Evolutionary conservation across 352 stramenopile species (phyloP), one percentile per base, ranked within the genome.

Genomic region (Phytophthora fragariaefolia): DNA sequence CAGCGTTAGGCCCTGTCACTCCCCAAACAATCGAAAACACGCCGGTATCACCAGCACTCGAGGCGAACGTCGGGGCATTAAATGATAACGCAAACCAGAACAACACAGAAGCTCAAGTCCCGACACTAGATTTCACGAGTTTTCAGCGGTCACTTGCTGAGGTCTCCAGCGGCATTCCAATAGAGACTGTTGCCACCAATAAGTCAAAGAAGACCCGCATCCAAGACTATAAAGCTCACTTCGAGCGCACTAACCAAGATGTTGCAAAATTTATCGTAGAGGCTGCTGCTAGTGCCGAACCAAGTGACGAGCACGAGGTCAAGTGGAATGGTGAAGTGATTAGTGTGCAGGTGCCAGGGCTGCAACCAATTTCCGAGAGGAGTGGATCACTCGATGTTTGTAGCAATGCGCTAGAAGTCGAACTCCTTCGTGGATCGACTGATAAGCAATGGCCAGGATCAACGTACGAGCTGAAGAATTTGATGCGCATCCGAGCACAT

Each of bases 261-360:
- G 22, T 63, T 12, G 67, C 28, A 0, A 40, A 45, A 12, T 5
- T 58, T 17, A 50, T 61, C n/a, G 26, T 64, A 3, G 50, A 67
- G 10, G 40, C 27, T 30, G 23, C 45, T 26, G 43, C 13, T n/a
- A 68, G 13, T 12, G 20, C 68, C 13, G 38, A 63, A 51, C 6
- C 49, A 36, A 62, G 53, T 17, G 24, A 75, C 27, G 49, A 76
- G 13, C 45, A 56, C n/a, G 50, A 63, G n/a, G 59, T 81, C 58
- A 77, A 68, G 23, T 83, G 77, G 77, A 73, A 78, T 32, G 77
- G 74, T 6, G 66, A 81, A 34, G 61, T 69, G n/a, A 34, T 85
- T n/a, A 58, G 34, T 34, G 69, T 85, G 5, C 66, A 67, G 46
- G 56, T 80, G 10, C 45, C 71, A 15, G 60, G 48, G 2, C 40